Percentiles rank a stretch among this genome's conserved stretches.
Evolutionary conservation across 192 early-diverging fungal genomes (phyloP).

Genomic region (Backusella psychrophila): DNA sequence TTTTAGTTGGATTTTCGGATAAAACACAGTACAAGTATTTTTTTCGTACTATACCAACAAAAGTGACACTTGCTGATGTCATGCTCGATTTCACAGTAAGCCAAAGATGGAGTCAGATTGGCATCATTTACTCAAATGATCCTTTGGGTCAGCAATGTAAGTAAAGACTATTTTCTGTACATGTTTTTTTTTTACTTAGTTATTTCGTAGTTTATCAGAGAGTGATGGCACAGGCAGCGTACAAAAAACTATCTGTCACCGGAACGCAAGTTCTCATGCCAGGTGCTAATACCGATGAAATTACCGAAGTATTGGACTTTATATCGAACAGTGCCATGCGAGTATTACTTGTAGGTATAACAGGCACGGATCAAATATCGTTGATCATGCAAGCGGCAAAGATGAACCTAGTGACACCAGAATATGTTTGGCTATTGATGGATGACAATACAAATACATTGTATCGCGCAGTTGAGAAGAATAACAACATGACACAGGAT

Average conservation of each 20-base stretch:
- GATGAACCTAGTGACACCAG: conserved; percentile 27
- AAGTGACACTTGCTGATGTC: conserved; percentile 38
- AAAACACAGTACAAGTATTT: conserved; percentile 43
- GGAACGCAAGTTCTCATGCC: conserved; percentile 27
- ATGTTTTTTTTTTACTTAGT: not conserved
- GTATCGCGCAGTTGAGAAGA: conserved; percentile 8
- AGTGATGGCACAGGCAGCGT: conserved; percentile 5
- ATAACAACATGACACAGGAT: not conserved
- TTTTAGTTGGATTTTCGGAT: conserved; percentile 38
- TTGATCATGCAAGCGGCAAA: conserved; percentile 36
- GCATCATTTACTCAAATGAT: conserved; percentile 42
- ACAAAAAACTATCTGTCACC: conserved; percentile 28
- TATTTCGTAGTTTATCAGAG: not conserved
- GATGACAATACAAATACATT: conserved; percentile 29
- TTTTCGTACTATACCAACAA: conserved; percentile 47
- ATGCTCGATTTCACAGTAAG: conserved; percentile 42
- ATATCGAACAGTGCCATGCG: conserved; percentile 29
- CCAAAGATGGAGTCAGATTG: conserved; percentile 40
- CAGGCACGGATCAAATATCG: conserved; percentile 27
- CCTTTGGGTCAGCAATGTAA: conserved; percentile 44
- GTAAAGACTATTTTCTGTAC: not conserved
- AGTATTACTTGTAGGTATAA: conserved; percentile 37
- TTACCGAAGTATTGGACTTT: conserved; percentile 25
- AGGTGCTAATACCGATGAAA: conserved; percentile 27
- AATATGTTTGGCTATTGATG: conserved; percentile 38